Evolutionary conservation across 352 stramenopile species (phyloP), one percentile per base, ranked within the genome.

Genomic region (Phytopythium kandeliae): DNA sequence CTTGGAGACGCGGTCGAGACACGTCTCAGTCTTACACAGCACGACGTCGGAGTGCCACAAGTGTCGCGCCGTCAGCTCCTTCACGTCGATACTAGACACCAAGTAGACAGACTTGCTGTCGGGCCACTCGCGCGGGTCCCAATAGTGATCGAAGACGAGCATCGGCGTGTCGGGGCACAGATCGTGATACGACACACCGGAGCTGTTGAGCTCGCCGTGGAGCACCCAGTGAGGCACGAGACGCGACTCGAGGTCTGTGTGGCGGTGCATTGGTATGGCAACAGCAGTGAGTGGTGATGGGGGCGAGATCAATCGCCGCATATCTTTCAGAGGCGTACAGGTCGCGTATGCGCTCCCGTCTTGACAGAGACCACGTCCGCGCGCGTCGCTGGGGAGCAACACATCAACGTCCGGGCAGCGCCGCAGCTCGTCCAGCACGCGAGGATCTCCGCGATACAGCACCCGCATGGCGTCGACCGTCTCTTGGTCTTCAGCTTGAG

Each of bases 371-470:
- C 68, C 59, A 24, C 68, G 63, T 24, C 63, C 67, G 24, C 74
- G 59, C 24, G 82, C 48, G 0, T 59, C 48, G 0, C 33, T 51
- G 1, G 80, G 75, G 2, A 85, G 40, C 58, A 77, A 89, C 21
- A 89, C 43, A 47, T 91, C 79, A 34, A 91, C 48, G n/a, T 78
- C 67, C 0, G 77, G 65, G 42, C 79, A 91, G 48, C 80, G 54
- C 10, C 55, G 59, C n/a, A 90, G 60, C 19, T 70, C 48, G 7
- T 74, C 56, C 11, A 88, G 26, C 37, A 88, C 37, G 4, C 58
- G 9, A 19, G 70, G 62, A 52, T 73, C 61, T 48, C 65, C 57
- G 21, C 62, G 41, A 15, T 68, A 82, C 19, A 28, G 62, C 60
- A 12, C 48, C 58, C 33, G 53, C 22, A 19, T 62, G 57, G 31